Evolutionary conservation across 192 early-diverging fungal genomes (phyloP).

Genomic region (Coemansia sp.): DNA sequence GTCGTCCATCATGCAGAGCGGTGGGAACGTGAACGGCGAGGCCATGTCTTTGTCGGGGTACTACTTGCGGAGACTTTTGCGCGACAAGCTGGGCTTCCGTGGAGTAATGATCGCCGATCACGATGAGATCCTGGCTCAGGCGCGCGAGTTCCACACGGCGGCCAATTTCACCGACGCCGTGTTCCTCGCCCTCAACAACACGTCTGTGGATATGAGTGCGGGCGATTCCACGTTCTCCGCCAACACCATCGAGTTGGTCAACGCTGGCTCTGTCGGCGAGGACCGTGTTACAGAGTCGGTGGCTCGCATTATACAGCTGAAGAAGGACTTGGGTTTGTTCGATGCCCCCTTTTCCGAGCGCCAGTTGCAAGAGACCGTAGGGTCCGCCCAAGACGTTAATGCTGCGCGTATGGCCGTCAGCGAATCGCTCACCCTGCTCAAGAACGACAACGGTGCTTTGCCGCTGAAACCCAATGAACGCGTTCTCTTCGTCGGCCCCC

Average conservation of each 20-base stretch:
- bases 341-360: conserved; percentile 44
- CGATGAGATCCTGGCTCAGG: conserved; percentile 25
- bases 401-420: conserved; percentile 53
- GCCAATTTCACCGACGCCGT: conserved; percentile 55
- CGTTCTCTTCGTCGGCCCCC: conserved; percentile 59
- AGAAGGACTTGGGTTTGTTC: conserved; percentile 63
- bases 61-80: conserved; percentile 53
- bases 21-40: conserved; percentile 58
- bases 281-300: conserved; percentile 54
- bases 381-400: conserved; percentile 47
- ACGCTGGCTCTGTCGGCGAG: conserved; percentile 26
- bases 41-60: conserved; percentile 55
- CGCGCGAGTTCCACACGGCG: conserved; percentile 9
- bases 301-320: conserved; percentile 59
- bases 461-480: conserved; percentile 49
- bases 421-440: conserved; percentile 60
- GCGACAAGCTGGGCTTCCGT: conserved; percentile 55
- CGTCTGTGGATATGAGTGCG: conserved; percentile 58
- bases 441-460: conserved; percentile 49
- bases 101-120: conserved; percentile 60
- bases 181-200: conserved; percentile 53
- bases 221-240: conserved; percentile 42
- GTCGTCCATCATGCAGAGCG: conserved; percentile 57
- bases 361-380: conserved; percentile 36
- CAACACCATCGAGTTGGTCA: conserved; percentile 39